Evolutionary conservation across 192 early-diverging fungal species (phyloP), one percentile per base, ranked within the genome.

Genomic region (Gorgonomyces haynaldii): DNA sequence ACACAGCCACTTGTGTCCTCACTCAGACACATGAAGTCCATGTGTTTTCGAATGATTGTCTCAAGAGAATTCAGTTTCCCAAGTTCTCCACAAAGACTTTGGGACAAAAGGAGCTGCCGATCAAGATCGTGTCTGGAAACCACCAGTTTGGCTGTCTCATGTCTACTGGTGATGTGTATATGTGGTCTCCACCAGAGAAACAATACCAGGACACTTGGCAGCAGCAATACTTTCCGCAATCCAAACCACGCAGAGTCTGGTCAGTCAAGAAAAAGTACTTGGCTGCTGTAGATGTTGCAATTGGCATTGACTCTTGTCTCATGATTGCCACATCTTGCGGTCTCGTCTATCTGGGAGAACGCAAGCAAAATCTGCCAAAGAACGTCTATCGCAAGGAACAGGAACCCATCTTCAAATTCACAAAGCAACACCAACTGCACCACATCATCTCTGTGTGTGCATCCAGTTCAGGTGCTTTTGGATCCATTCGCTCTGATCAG

Each of bases 241-340:
- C n/a, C n/a, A n/a, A n/a, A n/a, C 80, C 81, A 1, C 51, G 60
- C 20, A 64, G 69, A n/a, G 65, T 85, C 1, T 84, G 82, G 82
- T 54, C 64, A 13, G 57, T 53, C 17, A 54, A 66, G 8, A 70
- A 65, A 16, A 54, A 44, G 27, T 26, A 64, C 1, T 53, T 79
- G 19, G 57, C 51, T 6, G 70, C 73, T 17, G 50, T 44, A 0
- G 77, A 85, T 55, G 69, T 79, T 28, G 72, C 74, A 5, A 61
- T 88, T 23, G 84, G 83, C 2, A 77, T 85, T 34, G 71, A 86
- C 50, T 76, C 74, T 0, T 69, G 69, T 3, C 56, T 86, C 0
- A 59, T 86, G 37, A 52, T 86, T n/a, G 56, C 58, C n/a, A 88
- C 85, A 10, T 54, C 53, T 5, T 60, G 58, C 2, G 82, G 85